Evolutionary conservation across 2,329 filamentous ascomycete species (phyloP), one percentile per base, ranked within the genome.

Genomic region (Drechslerella coelobrocha): DNA sequence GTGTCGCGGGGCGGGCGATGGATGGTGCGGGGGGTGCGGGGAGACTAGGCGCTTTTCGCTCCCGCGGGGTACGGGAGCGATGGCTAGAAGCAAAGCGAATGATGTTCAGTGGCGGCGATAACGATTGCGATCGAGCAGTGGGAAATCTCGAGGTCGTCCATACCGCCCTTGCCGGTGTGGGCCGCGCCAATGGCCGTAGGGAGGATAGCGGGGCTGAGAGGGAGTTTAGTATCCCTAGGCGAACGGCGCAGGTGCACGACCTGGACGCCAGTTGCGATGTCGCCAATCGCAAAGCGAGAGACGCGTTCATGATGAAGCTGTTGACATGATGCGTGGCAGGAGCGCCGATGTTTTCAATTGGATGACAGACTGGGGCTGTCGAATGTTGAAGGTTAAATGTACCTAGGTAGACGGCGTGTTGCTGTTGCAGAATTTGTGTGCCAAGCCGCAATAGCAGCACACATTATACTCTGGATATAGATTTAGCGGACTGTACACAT

Each of bases 281-380:
- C 19, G 66, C 34, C 53, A 71, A 54, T 62, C 66, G 66, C 59
- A 71, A 48, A 23, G 59, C 59, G 47, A 71, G 52, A 37, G 66
- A 54, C 26, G 54, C 47, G 23, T 71, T 71, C 66, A 71, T 71
- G 53, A 59, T 59, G 66, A 57, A 53, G 47, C 41, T 31, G 26
- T 69, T 57, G 56, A 57, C 65, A 61, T 62, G 43, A 62, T 61
- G 34, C 43, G 53, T 41, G 34, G 24, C 7, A 7, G 26, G 23
- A 21, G 17, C 14, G 19, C 19, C 21, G 27, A 3, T 45, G 43
- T 62, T n/a, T 14, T 60, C 31, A n/a, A 24, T 9, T 14, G 34
- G 52, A 56, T 56, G 37, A 17, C 27, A 17, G 17, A 12, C 19
- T 19, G 41, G 24, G 19, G 24, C 24, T 43, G 19, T 19, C 21